Evolutionary conservation across 1,284 basidiomycete genomes (phyloP).

Genomic region (Grifola frondosa): DNA sequence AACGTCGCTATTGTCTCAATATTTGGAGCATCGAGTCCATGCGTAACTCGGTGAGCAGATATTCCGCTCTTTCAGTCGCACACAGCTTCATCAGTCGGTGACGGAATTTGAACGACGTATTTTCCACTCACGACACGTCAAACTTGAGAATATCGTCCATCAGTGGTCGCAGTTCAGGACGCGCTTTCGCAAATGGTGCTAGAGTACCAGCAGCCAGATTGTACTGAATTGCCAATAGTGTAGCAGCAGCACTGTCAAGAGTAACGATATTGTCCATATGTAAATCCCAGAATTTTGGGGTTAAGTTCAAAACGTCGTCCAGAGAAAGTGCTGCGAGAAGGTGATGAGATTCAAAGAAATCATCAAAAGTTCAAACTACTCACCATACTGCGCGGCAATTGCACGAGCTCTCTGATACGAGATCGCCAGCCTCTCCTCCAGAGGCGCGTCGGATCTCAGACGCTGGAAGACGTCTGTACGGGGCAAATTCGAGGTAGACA

Average conservation of each 20-base stretch:
- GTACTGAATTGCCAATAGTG: conserved; percentile 37
- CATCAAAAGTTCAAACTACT: no score
- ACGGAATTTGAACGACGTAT: conserved; percentile 23
- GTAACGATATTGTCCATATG: conserved; percentile 31
- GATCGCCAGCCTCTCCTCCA: no score
- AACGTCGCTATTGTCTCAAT: conserved; percentile 38
- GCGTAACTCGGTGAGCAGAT: conserved; percentile 36
- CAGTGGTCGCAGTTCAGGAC: conserved; percentile 26
- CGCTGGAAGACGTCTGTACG: no score
- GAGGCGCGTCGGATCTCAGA: no score
- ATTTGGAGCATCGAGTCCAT: conserved; percentile 38
- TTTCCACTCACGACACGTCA: conserved; percentile 24
- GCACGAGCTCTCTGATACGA: conserved; percentile 33
- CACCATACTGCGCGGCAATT: no score
- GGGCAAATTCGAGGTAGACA: no score
- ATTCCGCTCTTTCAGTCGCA: no score
- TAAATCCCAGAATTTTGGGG: conserved; percentile 33
- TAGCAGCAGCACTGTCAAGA: conserved; percentile 32
- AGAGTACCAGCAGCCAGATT: conserved; percentile 40
- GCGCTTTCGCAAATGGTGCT: conserved; percentile 20
- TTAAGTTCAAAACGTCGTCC: conserved; percentile 26
- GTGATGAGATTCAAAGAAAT: no score
- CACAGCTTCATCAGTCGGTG: no score
- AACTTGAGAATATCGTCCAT: conserved; percentile 31
- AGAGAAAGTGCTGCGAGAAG: neutral